Evolutionary conservation across 1,284 basidiomycete species (phyloP).

Genomic region (Heliocybe sulcata): DNA sequence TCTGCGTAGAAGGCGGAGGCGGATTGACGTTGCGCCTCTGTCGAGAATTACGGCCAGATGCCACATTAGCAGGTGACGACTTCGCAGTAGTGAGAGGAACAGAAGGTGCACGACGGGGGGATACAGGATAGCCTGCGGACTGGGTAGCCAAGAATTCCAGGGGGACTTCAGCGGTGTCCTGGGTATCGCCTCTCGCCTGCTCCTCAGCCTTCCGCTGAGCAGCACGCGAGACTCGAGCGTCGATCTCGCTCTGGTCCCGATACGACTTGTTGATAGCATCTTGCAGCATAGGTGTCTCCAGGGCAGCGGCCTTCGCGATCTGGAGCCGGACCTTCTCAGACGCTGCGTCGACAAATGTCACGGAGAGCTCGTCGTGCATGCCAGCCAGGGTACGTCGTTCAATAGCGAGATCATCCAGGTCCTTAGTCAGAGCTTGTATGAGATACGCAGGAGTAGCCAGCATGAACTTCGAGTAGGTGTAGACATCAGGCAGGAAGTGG

Average conservation of each 20-base stretch:
- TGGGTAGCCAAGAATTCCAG: conserved; percentile 44
- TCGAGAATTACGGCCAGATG: conserved; percentile 32
- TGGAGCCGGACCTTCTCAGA: conserved; percentile 71
- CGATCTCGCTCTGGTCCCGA: conserved; percentile 53
- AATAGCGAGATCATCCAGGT: conserved; percentile 65
- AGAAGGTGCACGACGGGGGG: conserved; percentile 15
- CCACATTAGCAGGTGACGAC: conserved; percentile 12
- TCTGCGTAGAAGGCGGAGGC: conserved; percentile 71
- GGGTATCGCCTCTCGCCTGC: conserved; percentile 6
- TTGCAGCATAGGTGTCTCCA: conserved; percentile 59
- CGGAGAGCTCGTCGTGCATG: conserved; percentile 70
- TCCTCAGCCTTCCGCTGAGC: conserved; percentile 9
- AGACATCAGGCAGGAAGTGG: conserved; percentile 92
- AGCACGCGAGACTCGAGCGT: conserved; percentile 22
- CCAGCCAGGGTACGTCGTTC: conserved; percentile 60
- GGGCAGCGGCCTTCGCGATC: conserved; percentile 67
- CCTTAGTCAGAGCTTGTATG: conserved; percentile 62
- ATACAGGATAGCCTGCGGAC: conserved; percentile 20
- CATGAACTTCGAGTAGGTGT: conserved; percentile 91
- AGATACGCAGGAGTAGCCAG: conserved; percentile 88
- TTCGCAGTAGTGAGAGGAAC: conserved; percentile 13
- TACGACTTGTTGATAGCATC: conserved; percentile 54
- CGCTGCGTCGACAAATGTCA: conserved; percentile 78
- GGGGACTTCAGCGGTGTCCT: conserved; percentile 29
- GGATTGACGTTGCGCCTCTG: conserved; percentile 75